Conservation (phyloP, 306 rosid species). For the Prunus davidiana region DNA sequence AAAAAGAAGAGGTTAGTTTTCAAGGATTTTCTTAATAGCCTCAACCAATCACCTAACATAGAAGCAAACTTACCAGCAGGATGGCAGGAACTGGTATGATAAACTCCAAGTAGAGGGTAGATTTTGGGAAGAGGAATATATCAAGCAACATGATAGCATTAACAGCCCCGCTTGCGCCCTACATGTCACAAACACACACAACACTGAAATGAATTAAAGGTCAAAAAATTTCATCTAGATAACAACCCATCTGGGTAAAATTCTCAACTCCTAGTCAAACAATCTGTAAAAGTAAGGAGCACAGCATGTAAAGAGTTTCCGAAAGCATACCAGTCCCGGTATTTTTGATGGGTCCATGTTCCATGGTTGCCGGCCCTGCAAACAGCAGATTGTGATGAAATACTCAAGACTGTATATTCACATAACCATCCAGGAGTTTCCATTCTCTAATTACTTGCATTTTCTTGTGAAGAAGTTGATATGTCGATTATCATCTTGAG, state of each 20-base stretch:
- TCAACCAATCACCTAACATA: slow-evolving; percentile 14
- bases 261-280: background rate
- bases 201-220: slow-evolving; percentile 19
- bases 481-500: background rate
- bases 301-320: slow-evolving; percentile 17
- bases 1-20: slow-evolving; percentile 22
- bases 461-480: background rate
- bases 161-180: slow-evolving; percentile 96
- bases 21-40: slow-evolving; percentile 25
- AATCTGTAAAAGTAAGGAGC: background rate
- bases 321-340: slow-evolving; percentile 58
- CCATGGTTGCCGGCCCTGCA: slow-evolving; percentile 39
- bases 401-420: background rate
- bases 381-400: slow-evolving; percentile 22
- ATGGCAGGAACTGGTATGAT: slow-evolving; percentile 83
- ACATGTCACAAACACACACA: slow-evolving; percentile 27
- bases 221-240: slow-evolving; percentile 2
- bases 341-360: slow-evolving; percentile 30
- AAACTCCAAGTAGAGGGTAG: slow-evolving; percentile 54
- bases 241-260: background rate
- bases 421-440: slow-evolving; percentile 14
- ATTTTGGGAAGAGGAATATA: slow-evolving; percentile 76
- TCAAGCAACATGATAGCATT: slow-evolving; percentile 76
- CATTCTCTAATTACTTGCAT: background rate
- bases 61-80: slow-evolving; percentile 53